A percentile compares a stretch with the other conserved stretches of the same genome.
Evolutionary conservation across 1,284 basidiomycete species (phyloP).

Genomic region (Naganishia sp.): DNA sequence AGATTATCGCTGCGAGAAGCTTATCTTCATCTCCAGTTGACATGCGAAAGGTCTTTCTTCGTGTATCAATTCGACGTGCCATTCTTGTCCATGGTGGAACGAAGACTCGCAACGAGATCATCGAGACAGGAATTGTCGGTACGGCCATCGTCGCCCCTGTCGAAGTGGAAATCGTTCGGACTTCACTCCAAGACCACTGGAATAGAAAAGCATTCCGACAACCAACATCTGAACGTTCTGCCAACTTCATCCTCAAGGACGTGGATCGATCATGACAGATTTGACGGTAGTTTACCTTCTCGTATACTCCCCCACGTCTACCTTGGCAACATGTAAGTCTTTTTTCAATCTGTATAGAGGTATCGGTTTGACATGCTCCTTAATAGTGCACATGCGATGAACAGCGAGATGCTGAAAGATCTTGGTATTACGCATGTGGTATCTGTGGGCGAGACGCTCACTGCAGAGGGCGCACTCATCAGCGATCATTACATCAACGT

Average conservation of each 20-base stretch:
- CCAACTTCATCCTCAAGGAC: neutral
- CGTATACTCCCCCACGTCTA: slow-evolving; percentile 92
- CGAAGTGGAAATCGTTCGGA: slow-evolving; percentile 34
- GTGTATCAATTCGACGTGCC: slow-evolving; percentile 81
- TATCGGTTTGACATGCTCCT: slow-evolving; percentile 33
- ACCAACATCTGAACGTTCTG: neutral
- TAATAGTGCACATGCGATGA: slow-evolving; percentile 81
- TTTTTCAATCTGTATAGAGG: neutral
- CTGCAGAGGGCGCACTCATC: slow-evolving; percentile 18
- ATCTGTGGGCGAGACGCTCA: slow-evolving; percentile 76
- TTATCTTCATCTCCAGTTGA: slow-evolving; percentile 69
- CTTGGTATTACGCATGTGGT: slow-evolving; percentile 98
- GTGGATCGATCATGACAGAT: slow-evolving; percentile 90
- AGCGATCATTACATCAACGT: slow-evolving; percentile 30
- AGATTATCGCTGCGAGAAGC: slow-evolving; percentile 75
- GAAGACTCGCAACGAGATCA: slow-evolving; percentile 29
- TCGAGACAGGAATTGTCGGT: neutral
- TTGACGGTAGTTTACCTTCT: slow-evolving; percentile 94
- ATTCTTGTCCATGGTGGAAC: slow-evolving; percentile 57
- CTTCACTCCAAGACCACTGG: slow-evolving; percentile 12
- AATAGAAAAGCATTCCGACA: neutral
- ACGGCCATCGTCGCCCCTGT: slow-evolving; percentile 24
- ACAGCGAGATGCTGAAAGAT: slow-evolving; percentile 91
- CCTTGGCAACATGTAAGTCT: slow-evolving; percentile 83
- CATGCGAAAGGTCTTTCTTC: slow-evolving; percentile 70